Percentiles rank a stretch among this genome's conserved stretches.
phyloP scores from a whole-genome alignment of 1,284 basidiomycete species.

The Ustilago trichophora region DNA sequence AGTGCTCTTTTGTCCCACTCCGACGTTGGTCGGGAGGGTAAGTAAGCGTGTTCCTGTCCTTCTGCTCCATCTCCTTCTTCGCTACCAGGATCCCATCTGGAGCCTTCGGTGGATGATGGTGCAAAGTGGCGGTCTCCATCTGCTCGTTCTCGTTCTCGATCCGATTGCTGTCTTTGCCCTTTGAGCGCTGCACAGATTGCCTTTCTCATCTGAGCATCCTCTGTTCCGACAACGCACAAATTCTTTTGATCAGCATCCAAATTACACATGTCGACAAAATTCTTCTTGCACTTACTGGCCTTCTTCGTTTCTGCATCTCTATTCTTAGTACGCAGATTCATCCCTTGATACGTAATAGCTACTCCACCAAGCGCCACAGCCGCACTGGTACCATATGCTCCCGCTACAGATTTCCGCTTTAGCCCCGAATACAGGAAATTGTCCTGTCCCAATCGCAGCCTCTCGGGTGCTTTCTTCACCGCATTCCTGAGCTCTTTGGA shows the following conservation, averaged over 20 bases:
- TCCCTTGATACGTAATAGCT: conserved; percentile 26
- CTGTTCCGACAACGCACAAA: neutral
- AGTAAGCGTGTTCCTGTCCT: too few species aligned
- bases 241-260: too few species aligned
- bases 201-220: conserved; percentile 6
- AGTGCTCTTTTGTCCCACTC: conserved; percentile 13
- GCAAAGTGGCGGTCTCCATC: neutral
- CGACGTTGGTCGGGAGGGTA: too few species aligned
- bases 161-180: too few species aligned
- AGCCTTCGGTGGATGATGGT: neutral
- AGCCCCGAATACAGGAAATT: conserved; percentile 23
- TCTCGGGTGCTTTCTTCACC: conserved; percentile 9
- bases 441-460: conserved; percentile 12
- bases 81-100: too few species aligned
- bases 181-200: neutral
- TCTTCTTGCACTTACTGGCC: conserved; percentile 19
- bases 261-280: neutral
- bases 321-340: conserved; percentile 14
- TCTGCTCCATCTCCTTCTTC: too few species aligned
- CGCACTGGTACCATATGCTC: conserved; percentile 18
- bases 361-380: conserved; percentile 24
- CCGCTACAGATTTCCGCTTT: conserved; percentile 30
- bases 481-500: neutral
- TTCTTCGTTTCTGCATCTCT: conserved; percentile 1
- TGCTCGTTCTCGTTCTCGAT: neutral